A percentile compares a stretch with the other conserved stretches of the same genome.
Conservation (phyloP, 805 yeast genomes). For the Saturnispora sanitii region DNA sequence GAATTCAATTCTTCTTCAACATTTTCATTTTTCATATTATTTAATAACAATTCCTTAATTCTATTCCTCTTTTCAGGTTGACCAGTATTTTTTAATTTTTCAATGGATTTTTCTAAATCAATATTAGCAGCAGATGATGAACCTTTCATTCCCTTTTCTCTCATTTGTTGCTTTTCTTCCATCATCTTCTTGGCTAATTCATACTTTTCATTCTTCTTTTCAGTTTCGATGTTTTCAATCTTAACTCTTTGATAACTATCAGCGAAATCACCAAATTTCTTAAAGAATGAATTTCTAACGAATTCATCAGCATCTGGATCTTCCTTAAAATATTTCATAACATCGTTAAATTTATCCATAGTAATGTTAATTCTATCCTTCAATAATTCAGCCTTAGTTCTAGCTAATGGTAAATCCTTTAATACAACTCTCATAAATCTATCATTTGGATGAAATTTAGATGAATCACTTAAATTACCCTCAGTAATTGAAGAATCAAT, state of each 20-base stretch:
- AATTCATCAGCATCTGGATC: slow-evolving; percentile 55
- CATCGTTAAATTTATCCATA: slow-evolving; percentile 50
- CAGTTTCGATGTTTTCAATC: slow-evolving; percentile 65
- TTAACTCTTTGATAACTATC: slow-evolving; percentile 73
- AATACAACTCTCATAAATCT: slow-evolving; percentile 49
- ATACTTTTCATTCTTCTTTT: slow-evolving; percentile 65
- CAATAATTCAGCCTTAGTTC: slow-evolving; percentile 55
- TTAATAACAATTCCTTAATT: slow-evolving; percentile 67
- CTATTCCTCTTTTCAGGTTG: slow-evolving; percentile 32
- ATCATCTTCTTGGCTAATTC: slow-evolving; percentile 33
- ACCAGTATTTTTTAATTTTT: slow-evolving; percentile 79
- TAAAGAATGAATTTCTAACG: slow-evolving; percentile 62
- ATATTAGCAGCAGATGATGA: slow-evolving; percentile 18
- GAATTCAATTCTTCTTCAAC: neutral
- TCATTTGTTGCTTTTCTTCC: slow-evolving; percentile 33
- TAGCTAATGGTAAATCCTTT: slow-evolving; percentile 66
- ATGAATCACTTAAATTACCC: slow-evolving; percentile 79
- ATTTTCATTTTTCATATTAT: slow-evolving; percentile 54
- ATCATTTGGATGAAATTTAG: slow-evolving; percentile 77
- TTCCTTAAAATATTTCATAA: slow-evolving; percentile 88
- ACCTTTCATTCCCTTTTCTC: too few species aligned
- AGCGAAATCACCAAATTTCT: slow-evolving; percentile 70
- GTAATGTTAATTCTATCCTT: slow-evolving; percentile 55
- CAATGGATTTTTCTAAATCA: slow-evolving; percentile 80
- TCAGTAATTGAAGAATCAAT: slow-evolving; percentile 63